Evolutionary conservation across 2,329 filamentous ascomycete genomes (phyloP).

Genomic region (Cercospora brassicicola): DNA sequence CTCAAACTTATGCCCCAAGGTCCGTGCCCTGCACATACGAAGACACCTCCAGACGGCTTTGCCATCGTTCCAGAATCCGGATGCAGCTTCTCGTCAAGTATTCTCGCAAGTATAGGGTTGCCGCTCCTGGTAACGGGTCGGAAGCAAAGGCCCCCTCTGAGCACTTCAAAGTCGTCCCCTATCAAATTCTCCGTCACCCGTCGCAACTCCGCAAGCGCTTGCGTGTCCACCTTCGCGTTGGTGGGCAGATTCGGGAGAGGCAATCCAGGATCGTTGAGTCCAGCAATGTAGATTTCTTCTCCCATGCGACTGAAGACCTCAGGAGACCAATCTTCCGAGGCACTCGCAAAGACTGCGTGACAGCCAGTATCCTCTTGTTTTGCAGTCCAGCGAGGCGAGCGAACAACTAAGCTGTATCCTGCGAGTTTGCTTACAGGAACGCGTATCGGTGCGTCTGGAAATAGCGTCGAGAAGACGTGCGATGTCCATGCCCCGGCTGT

Average conservation of each 20-base stretch:
- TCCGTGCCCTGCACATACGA: constrained; percentile 83
- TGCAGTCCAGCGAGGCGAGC: constrained; percentile 56
- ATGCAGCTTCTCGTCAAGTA: constrained; percentile 52
- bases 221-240: constrained; percentile 50
- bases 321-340: constrained; percentile 61
- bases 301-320: constrained; percentile 69
- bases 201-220: constrained; percentile 54
- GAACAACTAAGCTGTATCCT: constrained; percentile 70
- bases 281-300: constrained; percentile 71
- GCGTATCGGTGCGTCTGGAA: constrained; percentile 54
- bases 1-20: constrained; percentile 99
- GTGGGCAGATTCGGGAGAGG: constrained; percentile 60
- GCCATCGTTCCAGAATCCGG: constrained; percentile 51
- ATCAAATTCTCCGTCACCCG: constrained; percentile 53
- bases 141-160: constrained; percentile 70
- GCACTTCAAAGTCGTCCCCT: constrained; percentile 57
- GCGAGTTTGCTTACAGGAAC: constrained; percentile 64
- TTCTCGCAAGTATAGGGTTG: constrained; percentile 60
- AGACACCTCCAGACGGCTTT: constrained; percentile 64
- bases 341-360: constrained; percentile 68
- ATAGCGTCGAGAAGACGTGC: constrained; percentile 63
- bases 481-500: constrained; percentile 72
- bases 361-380: constrained; percentile 52
- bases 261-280: constrained; percentile 63
- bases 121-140: constrained; percentile 67